These are phyloP conservation scores for Vaccinium myrtillus DNA, from an alignment of 148 eudicot species.

Conservation along the genomic window DNA sequence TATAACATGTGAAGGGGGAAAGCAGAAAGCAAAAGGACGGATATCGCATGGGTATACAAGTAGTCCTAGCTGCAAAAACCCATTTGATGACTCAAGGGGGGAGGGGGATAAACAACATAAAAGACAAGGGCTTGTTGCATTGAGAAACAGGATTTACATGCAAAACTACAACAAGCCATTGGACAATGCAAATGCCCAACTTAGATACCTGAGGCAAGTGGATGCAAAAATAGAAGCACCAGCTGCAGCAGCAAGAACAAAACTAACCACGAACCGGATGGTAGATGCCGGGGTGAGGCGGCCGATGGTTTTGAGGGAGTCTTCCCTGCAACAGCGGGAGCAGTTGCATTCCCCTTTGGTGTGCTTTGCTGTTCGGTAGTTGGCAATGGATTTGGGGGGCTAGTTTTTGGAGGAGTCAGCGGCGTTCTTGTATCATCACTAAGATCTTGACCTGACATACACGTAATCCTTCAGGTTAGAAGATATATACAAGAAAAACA, in stretches of 20 bases:
- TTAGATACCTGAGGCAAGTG: constrained; percentile 3
- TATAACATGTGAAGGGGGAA: background rate
- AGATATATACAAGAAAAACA: no score
- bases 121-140: background rate
- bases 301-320: constrained; percentile 62
- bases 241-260: constrained; percentile 30
- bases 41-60: background rate
- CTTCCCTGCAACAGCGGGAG: constrained; percentile 81
- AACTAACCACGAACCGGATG: constrained; percentile 18
- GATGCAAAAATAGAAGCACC: constrained; percentile 29
- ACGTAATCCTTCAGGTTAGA: no score
- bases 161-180: constrained; percentile 8
- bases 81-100: background rate
- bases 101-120: background rate
- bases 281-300: constrained; percentile 17
- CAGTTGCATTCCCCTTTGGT: constrained; percentile 56
- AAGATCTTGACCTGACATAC: constrained; percentile 54
- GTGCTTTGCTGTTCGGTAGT: constrained; percentile 58
- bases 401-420: constrained; percentile 33
- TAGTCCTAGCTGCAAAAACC: background rate
- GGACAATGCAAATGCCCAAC: constrained; percentile 2
- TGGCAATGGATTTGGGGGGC: constrained; percentile 58
- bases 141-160: constrained; percentile 33
- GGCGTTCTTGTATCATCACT: constrained; percentile 36
- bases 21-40: background rate